Base-by-base conservation (phyloP, 2,329 filamentous ascomycete genomes). In the Trichophyton rubrum region DNA sequence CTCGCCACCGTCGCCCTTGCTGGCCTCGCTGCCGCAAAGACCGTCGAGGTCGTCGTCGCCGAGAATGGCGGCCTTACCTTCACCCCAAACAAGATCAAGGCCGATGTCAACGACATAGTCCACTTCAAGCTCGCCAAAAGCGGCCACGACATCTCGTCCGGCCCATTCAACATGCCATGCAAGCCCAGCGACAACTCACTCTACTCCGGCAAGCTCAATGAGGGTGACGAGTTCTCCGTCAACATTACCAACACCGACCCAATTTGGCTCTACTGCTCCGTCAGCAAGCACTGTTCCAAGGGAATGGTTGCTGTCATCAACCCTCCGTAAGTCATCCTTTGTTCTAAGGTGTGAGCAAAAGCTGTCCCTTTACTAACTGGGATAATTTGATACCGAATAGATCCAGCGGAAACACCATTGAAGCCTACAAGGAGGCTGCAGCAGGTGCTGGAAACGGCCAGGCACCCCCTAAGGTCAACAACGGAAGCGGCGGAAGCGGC, bases 251-350 rank as follows among this genome's bases (percentile, higher is more conserved):
- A 70, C 62, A 71, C 74, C 0, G 71, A 75, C 1, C 73, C 78
- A 2, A 74, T 80, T 61, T 81, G 78, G 67, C 62, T 79, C 33
- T 82, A 81, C 67, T 82, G 79, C 60, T 77, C 78, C 0, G 75
- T 75, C 1, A 73, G 71, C 0, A 74, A 74, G 1, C 79, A 81
- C 61, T 82, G 80, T 47, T 74, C 79, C 65, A 67, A 66, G 5
- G 79, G 79, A 4, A 80, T 81, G 72, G 73, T 78, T 24, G 75
- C 80, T 71, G 73, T 79, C 3, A 74, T 82, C 45, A 82, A 82
- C 61, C 74, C 76, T 59, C 74, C 77, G 71, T 71, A 59, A 62
- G 62, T 51, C 22, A 13, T 35, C 7, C 40, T 49, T n/a, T 7
- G n/a, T 38, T 30, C 30, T 6, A 30, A 22, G 15, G 6, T 22